These are phyloP conservation scores for Colletotrichum lentis DNA, from an alignment of 2,329 filamentous ascomycete species.

Conservation along the genomic window DNA sequence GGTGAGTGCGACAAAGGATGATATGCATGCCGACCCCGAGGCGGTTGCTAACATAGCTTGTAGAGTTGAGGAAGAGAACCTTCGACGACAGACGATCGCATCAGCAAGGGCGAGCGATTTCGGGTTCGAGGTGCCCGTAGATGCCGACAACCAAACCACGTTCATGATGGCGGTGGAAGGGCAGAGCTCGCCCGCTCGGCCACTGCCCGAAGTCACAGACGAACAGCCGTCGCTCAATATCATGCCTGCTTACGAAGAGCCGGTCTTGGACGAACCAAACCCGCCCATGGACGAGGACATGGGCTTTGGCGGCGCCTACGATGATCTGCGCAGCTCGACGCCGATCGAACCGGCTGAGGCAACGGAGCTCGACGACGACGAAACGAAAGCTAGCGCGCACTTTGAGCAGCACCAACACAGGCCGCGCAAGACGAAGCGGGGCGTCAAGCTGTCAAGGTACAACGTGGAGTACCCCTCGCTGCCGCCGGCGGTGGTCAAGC, in stretches of 20 bases:
- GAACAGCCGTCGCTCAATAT: constrained; percentile 33
- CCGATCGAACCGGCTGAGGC: constrained; percentile 41
- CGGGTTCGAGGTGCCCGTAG: constrained; percentile 58
- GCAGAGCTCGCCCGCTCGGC: constrained; percentile 37
- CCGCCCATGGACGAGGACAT: constrained; percentile 17
- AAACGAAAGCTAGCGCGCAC: constrained; percentile 34
- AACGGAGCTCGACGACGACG: constrained; percentile 29
- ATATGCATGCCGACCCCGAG: neutral
- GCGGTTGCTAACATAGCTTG: constrained; percentile 40
- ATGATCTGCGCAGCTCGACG: constrained; percentile 32
- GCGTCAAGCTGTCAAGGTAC: constrained; percentile 70
- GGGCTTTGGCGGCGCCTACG: constrained; percentile 7
- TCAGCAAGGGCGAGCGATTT: constrained; percentile 59
- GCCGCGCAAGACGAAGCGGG: constrained; percentile 50
- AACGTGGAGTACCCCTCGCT: constrained; percentile 80
- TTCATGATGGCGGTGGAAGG: constrained; percentile 55
- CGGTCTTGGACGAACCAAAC: constrained; percentile 39
- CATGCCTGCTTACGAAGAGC: constrained; percentile 38
- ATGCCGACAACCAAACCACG: constrained; percentile 58
- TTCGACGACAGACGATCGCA: constrained; percentile 50
- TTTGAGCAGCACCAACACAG: constrained; percentile 32
- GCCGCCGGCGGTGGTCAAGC: constrained; percentile 76
- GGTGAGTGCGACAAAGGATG: neutral
- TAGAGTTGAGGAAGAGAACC: constrained; percentile 51
- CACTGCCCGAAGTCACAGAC: constrained; percentile 37